phyloP scores from a whole-genome alignment of 441 rosid species.

The Cnidoscolus chayamansa region DNA sequence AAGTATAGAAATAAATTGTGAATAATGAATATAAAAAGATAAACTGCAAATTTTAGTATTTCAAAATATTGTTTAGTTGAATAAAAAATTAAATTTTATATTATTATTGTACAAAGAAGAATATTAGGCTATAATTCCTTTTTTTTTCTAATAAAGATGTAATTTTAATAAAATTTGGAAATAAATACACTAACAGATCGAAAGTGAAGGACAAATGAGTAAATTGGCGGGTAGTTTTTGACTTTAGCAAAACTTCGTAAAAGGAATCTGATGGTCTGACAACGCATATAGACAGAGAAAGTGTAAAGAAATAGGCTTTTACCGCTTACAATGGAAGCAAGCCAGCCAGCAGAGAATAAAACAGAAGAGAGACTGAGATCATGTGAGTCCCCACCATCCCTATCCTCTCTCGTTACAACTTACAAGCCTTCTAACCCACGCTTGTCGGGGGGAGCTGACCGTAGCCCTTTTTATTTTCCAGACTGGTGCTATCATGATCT shows the following conservation, averaged over 20 bases:
- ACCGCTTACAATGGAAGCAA: not conserved
- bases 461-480: conserved; percentile 23
- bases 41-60: too few species aligned
- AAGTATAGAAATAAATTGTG: too few species aligned
- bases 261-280: conserved; percentile 15
- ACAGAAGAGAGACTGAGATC: conserved; percentile 20
- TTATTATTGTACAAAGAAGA: too few species aligned
- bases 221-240: not conserved
- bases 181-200: too few species aligned
- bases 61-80: too few species aligned
- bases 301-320: not conserved
- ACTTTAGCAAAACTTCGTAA: conserved; percentile 5
- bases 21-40: too few species aligned
- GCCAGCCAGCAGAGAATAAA: not conserved
- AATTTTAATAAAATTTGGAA: too few species aligned
- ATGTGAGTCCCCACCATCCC: conserved; percentile 36
- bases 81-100: too few species aligned
- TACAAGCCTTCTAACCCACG: conserved; percentile 29
- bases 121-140: too few species aligned
- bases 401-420: not conserved
- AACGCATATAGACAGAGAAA: not conserved
- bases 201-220: not conserved
- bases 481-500: not conserved
- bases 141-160: too few species aligned
- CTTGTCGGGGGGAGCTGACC: conserved; percentile 26